phyloP scores from a whole-genome alignment of 257 asterid genomes.

The Linaria vulgaris region DNA sequence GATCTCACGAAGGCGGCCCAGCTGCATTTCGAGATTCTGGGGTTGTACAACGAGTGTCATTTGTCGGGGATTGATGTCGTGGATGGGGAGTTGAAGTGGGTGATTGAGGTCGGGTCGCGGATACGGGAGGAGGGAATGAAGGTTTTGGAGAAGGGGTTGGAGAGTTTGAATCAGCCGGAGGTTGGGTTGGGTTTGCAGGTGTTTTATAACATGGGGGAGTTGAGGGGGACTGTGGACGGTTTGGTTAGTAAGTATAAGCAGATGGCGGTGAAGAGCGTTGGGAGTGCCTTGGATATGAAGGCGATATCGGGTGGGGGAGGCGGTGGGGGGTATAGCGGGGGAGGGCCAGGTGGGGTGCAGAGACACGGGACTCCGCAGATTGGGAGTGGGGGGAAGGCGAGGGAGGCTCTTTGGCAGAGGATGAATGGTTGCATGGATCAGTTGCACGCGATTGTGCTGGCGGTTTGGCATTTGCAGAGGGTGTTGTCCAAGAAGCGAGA shows the following conservation, averaged over 20 bases:
- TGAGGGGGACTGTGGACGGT: slow-evolving; percentile 87
- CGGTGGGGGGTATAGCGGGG: slow-evolving; percentile 50
- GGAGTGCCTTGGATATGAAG: slow-evolving; percentile 87
- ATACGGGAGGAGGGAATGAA: slow-evolving; percentile 83
- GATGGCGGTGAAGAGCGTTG: slow-evolving; percentile 75
- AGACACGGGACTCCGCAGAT: slow-evolving; percentile 94
- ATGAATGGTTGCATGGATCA: slow-evolving; percentile 88
- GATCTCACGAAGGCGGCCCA: slow-evolving; percentile 93
- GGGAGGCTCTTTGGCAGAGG: slow-evolving; percentile 96
- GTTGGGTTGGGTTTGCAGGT: slow-evolving; percentile 96
- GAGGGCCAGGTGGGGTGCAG: slow-evolving; percentile 91
- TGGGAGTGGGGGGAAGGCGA: slow-evolving; percentile 81
- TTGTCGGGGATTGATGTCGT: slow-evolving; percentile 80
- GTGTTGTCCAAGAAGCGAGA: slow-evolving; percentile 96
- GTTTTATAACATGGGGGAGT: slow-evolving; percentile 95
- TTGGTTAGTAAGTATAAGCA: slow-evolving; percentile 83
- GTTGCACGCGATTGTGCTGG: slow-evolving; percentile 72
- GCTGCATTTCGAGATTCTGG: slow-evolving; percentile 78
- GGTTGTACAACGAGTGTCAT: slow-evolving; percentile 65
- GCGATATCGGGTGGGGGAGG: slow-evolving; percentile 60
- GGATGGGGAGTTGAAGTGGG: slow-evolving; percentile 88
- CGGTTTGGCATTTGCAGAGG: slow-evolving; percentile 98
- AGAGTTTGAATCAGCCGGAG: slow-evolving; percentile 92
- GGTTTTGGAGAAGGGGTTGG: slow-evolving; percentile 89
- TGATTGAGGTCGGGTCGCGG: slow-evolving; percentile 66